A percentile compares a stretch with the other conserved stretches of the same genome.
phyloP scores from a whole-genome alignment of 2,329 filamentous ascomycete species.

The Epichloe sibirici region DNA sequence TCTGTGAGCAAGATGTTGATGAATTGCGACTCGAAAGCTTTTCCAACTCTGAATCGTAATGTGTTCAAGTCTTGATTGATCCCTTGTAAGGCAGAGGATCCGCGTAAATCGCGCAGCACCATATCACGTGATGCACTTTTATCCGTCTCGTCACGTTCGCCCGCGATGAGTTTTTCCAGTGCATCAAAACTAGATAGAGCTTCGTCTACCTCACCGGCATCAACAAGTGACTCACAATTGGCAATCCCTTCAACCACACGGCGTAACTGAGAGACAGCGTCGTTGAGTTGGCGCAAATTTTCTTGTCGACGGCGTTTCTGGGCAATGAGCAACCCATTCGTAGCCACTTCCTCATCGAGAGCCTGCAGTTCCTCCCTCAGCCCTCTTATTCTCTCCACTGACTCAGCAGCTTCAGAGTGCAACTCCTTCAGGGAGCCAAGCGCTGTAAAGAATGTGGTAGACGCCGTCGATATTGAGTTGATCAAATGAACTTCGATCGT shows the following conservation, averaged over 20 bases:
- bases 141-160: slow-evolving; percentile 39
- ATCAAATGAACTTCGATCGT: slow-evolving; percentile 96
- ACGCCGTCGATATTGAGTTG: slow-evolving; percentile 88
- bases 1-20: slow-evolving; percentile 67
- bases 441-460: slow-evolving; percentile 91
- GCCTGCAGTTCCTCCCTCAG: slow-evolving; percentile 67
- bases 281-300: slow-evolving; percentile 71
- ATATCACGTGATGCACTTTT: slow-evolving; percentile 16
- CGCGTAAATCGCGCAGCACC: slow-evolving; percentile 56
- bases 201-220: slow-evolving; percentile 69
- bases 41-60: slow-evolving; percentile 71
- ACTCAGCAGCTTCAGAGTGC: slow-evolving; percentile 84
- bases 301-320: slow-evolving; percentile 70
- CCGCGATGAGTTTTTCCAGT: slow-evolving; percentile 69
- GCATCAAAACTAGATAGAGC: slow-evolving; percentile 67
- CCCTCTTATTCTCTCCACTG: slow-evolving; percentile 72
- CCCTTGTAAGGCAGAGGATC: slow-evolving; percentile 67
- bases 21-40: slow-evolving; percentile 74
- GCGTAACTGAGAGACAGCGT: slow-evolving; percentile 72
- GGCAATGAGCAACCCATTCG: slow-evolving; percentile 74
- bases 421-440: slow-evolving; percentile 82
- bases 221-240: slow-evolving; percentile 68
- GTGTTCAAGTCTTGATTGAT: slow-evolving; percentile 65
- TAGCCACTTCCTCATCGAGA: slow-evolving; percentile 77
- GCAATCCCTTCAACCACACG: slow-evolving; percentile 64